These are phyloP conservation scores for Cubamyces lactineus DNA, from an alignment of 768 basidiomycete genomes.

Conservation along the genomic window DNA sequence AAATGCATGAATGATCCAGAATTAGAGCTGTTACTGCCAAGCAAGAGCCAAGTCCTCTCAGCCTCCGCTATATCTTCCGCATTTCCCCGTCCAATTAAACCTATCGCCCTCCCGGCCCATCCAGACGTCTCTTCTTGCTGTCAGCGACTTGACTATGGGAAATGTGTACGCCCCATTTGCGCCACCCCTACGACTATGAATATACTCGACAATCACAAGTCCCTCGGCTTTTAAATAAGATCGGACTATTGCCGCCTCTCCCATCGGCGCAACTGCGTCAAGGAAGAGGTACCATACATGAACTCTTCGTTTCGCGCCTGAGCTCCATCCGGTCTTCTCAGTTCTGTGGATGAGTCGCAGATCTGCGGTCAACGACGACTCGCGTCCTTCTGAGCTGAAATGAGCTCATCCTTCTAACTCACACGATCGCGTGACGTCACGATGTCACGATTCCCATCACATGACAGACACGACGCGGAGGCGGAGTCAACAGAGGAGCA, in stretches of 20 bases:
- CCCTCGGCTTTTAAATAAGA: too few relatives aligned
- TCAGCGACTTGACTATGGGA: neutral
- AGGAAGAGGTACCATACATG: too few relatives aligned
- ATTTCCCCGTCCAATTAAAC: conserved; percentile 16
- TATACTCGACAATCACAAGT: neutral
- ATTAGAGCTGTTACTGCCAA: conserved; percentile 26
- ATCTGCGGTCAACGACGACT: too few relatives aligned
- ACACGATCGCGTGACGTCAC: neutral
- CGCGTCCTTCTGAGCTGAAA: too few relatives aligned
- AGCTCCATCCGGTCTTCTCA: too few relatives aligned
- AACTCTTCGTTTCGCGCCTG: too few relatives aligned
- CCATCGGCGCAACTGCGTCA: too few relatives aligned
- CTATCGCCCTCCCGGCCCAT: neutral
- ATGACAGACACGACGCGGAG: conserved; percentile 12
- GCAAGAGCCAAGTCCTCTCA: conserved; percentile 23
- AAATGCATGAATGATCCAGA: conserved; percentile 9
- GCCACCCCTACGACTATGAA: neutral
- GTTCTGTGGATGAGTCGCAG: too few relatives aligned
- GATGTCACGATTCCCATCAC: conserved; percentile 1
- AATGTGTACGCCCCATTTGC: neutral
- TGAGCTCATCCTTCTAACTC: neutral
- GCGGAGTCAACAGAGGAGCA: too few relatives aligned
- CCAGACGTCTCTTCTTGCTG: neutral
- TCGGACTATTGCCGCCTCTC: too few relatives aligned
- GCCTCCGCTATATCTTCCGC: conserved; percentile 18